Evolutionary conservation across 768 basidiomycete genomes (phyloP), one percentile per base, ranked within the genome.

Genomic region (Leccinum sublutescens): DNA sequence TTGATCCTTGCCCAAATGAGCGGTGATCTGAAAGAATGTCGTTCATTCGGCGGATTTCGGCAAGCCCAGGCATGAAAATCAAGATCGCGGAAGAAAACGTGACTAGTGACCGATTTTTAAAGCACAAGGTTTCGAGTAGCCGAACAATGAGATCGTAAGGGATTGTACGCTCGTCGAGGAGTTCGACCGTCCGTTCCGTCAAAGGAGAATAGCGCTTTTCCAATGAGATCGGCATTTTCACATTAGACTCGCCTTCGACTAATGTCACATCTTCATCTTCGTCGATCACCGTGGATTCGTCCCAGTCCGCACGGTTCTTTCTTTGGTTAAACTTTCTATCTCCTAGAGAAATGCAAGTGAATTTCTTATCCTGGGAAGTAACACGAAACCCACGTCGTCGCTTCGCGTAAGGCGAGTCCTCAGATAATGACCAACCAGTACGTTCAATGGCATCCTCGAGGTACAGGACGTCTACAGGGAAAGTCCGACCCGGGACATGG

Each of bases 31-130:
- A 75, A 25, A 98, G 78, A 51, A 89, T 76, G 65, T 98, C 95
- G 65, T 86, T 88, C 62, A 99, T 72, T 25, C 89, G 85, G 36
- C 95, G 86, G 57, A 99, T 99, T 75, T 97, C 95, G 33, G 87
- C 92, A 61, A 99, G 77, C 45, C 96, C 96, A 23, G 96, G 95
- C 83, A 98, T 86, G 75, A 99, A 99, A 60, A 99, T 78, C 40
- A 99, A 78, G 49, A 93, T 81, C 2, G 96, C 96, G 3, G 84
- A 75, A 3, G 94, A 95, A 74, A 85, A 94, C 1, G 71, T 56
- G 15, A 62, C 55, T 55, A 86, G 81, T 2, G 71, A 62, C 2
- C 66, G 62, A 61, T 89, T 83, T 50, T 86, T 82, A 64, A 91
- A 88, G 71, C 95, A 97, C 9, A 97, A 79, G 50, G 79, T 79